Base-by-base conservation (phyloP, 495 filamentous ascomycete species). In the Margaritispora aquatica region DNA sequence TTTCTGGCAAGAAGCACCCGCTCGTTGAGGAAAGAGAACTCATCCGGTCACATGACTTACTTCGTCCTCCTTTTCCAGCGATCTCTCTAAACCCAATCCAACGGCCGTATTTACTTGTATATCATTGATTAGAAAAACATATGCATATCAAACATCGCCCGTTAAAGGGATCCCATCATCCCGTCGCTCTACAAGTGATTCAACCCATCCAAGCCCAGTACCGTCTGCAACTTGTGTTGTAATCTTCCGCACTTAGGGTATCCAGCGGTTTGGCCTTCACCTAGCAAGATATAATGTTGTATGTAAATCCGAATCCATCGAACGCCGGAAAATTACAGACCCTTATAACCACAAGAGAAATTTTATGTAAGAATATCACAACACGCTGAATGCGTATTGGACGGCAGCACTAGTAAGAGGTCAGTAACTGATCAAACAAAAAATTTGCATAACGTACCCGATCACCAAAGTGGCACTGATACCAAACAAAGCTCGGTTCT, bases 391-490 rank as follows among this genome's bases (percentile, higher is more conserved):
- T 3, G 59, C 65, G 31, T 67, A 67, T 55, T 61, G 61, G 46
- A 67, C 59, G 5, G 59, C 59, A 15, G 61, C 65, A 58, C 65
- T 67, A 34, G 8, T 19, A 36, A 22, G 21, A 2, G 23, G n/a
- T 54, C 23, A 53, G n/a, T 31, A 4, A 10, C 23, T 59, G 24
- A 55, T 55, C 38, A 31, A 23, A 24, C 19, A 17, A 27, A 11
- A 54, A 46, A 49, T 22, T 23, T 51, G 20, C 22, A 44, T 3
- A 48, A 58, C 91, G 74, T 79, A 97, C 93, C 91, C 92, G 74
- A 97, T 77, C 26, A 88, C 88, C 70, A 96, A 81, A 22, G 88
- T 90, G 44, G 87, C 90, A 34, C 84, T 88, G 54, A 97, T 80
- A 46, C 94, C 92, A 65, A 95, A 77, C 57, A 94, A 77, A 54